Percentiles rank a stretch among this genome's conserved stretches.
Conservation (phyloP, 495 filamentous ascomycete genomes). For the Podospora sp. region DNA sequence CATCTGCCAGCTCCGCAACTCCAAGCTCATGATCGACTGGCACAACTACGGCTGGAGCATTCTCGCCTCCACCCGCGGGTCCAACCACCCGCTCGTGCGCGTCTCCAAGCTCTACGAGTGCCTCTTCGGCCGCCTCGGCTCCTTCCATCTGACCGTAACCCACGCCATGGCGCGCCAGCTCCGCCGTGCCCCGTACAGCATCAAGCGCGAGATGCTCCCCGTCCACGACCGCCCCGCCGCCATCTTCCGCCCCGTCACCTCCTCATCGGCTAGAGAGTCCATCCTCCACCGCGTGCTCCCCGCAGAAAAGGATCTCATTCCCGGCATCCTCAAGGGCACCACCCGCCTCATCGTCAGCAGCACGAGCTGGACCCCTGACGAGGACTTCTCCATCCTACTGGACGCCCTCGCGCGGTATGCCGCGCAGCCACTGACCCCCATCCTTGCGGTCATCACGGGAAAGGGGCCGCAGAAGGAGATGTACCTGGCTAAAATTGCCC, state of each 20-base stretch:
- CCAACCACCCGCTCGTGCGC: constrained; percentile 72
- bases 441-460: constrained; percentile 86
- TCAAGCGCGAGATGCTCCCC: constrained; percentile 64
- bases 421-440: constrained; percentile 24
- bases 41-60: constrained; percentile 99
- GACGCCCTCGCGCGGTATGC: constrained; percentile 74
- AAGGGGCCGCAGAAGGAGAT: constrained; percentile 81
- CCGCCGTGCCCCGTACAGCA: constrained; percentile 58
- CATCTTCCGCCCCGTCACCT: constrained; percentile 72
- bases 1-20: constrained; percentile 76
- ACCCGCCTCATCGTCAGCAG: constrained; percentile 79
- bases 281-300: constrained; percentile 64
- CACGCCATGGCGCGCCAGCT: constrained; percentile 81
- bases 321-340: constrained; percentile 55
- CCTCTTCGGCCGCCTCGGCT: constrained; percentile 65
- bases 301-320: constrained; percentile 53
- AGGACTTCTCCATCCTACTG: constrained; percentile 91
- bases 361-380: constrained; percentile 95
- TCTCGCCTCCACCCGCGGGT: constrained; percentile 67
- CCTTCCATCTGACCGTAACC: constrained; percentile 83
- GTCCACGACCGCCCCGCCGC: constrained; percentile 87
- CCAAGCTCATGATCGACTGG: constrained; percentile 90
- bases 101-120: constrained; percentile 77
- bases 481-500: constrained; percentile 67
- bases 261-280: constrained; percentile 46